phyloP scores from a whole-genome alignment of 129 eudicot species.

The Centella asiatica region DNA sequence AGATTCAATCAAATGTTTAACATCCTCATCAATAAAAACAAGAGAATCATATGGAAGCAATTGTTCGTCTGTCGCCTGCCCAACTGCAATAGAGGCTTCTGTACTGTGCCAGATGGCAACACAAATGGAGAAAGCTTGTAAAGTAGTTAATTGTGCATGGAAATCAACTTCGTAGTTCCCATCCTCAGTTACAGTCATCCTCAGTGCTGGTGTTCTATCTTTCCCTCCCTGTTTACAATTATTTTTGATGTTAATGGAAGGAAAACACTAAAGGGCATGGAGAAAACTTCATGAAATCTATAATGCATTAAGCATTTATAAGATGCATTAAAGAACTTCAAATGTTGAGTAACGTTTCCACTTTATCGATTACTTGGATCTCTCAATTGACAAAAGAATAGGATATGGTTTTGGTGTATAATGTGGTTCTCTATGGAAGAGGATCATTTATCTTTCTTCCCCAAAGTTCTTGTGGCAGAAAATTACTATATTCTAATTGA shows the following conservation, averaged over 20 bases:
- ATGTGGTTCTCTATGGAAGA: too few relatives aligned
- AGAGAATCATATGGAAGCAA: slow-evolving; percentile 50
- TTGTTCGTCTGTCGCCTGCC: slow-evolving; percentile 37
- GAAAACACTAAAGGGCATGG: not conserved
- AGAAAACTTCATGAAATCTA: not conserved
- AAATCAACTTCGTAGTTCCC: slow-evolving; percentile 67
- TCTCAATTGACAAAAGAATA: too few relatives aligned
- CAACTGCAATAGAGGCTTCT: slow-evolving; percentile 37
- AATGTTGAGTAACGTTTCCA: too few relatives aligned
- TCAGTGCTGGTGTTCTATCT: slow-evolving; percentile 49
- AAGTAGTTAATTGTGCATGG: slow-evolving; percentile 63
- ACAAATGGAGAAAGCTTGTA: slow-evolving; percentile 80
- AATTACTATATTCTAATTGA: too few relatives aligned
- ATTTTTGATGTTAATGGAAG: not conserved
- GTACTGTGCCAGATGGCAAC: slow-evolving; percentile 65
- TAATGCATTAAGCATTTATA: not conserved
- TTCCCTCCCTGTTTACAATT: slow-evolving; percentile 49
- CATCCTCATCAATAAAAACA: slow-evolving; percentile 57
- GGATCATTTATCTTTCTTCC: too few relatives aligned
- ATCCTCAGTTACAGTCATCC: slow-evolving; percentile 37
- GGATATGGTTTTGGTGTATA: too few relatives aligned
- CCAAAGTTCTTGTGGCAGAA: too few relatives aligned
- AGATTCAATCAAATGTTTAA: slow-evolving; percentile 47
- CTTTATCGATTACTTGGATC: too few relatives aligned
- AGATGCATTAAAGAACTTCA: not conserved